These are phyloP conservation scores for Pecoramyces ruminantium DNA, from an alignment of 192 early-diverging fungal species.

Conservation along the genomic window DNA sequence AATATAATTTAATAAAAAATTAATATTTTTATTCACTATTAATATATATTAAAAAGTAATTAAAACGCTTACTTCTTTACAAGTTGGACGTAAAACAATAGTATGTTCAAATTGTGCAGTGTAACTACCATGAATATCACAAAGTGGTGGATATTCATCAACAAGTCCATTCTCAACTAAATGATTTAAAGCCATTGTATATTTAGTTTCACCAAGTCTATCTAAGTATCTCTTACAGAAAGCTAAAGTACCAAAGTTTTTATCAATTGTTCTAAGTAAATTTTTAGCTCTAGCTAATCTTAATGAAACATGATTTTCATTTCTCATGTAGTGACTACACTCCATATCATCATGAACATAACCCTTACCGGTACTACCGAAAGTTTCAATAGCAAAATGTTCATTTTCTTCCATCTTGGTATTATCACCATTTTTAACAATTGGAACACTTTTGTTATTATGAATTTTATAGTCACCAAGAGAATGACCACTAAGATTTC, in stretches of 20 bases:
- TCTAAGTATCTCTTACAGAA: constrained; percentile 94
- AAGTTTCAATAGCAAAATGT: constrained; percentile 90
- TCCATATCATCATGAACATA: constrained; percentile 78
- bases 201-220: constrained; percentile 77
- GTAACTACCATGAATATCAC: constrained; percentile 67
- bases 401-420: constrained; percentile 97
- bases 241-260: constrained; percentile 49
- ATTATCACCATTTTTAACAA: constrained; percentile 66
- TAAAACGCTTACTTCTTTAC: constrained; percentile 50
- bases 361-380: constrained; percentile 83
- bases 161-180: constrained; percentile 73
- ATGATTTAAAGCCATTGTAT: constrained; percentile 65
- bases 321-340: constrained; percentile 76
- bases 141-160: constrained; percentile 70
- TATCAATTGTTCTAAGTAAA: constrained; percentile 62
- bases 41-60: neutral
- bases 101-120: constrained; percentile 98
- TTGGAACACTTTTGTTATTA: constrained; percentile 84
- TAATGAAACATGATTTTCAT: constrained; percentile 33
- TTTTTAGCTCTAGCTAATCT: constrained; percentile 53
- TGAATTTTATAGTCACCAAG: constrained; percentile 87
- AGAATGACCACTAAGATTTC: constrained; percentile 91
- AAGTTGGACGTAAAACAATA: constrained; percentile 68
- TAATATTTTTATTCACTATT: too few species aligned
- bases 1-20: too few species aligned